Conservation (phyloP, 768 basidiomycete species). For the Suillus americanus region DNA sequence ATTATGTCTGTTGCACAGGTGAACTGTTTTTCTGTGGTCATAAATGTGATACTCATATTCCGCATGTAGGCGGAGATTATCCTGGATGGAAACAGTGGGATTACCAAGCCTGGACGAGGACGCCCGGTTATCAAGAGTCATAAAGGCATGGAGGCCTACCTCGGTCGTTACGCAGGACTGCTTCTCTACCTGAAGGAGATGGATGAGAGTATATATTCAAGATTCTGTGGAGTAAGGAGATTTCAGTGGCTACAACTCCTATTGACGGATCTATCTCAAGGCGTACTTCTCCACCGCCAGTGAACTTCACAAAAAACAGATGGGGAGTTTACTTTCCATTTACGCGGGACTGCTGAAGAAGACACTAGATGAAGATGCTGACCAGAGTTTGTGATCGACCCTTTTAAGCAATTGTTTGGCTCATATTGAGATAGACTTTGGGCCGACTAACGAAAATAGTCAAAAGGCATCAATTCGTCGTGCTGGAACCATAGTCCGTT, state of each 20-base stretch:
- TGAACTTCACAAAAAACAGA: slow-evolving; percentile 77
- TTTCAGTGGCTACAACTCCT: neutral
- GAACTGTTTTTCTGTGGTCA: slow-evolving; percentile 15
- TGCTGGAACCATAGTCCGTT: slow-evolving; percentile 83
- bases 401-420: neutral
- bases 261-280: slow-evolving; percentile 40
- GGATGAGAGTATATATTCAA: slow-evolving; percentile 86
- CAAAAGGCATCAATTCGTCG: slow-evolving; percentile 69
- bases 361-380: slow-evolving; percentile 67
- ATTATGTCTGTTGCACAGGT: slow-evolving; percentile 94
- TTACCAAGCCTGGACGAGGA: slow-evolving; percentile 44
- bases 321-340: slow-evolving; percentile 65
- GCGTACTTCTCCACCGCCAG: slow-evolving; percentile 89
- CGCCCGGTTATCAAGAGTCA: slow-evolving; percentile 60
- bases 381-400: slow-evolving; percentile 52
- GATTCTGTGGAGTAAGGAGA: slow-evolving; percentile 79
- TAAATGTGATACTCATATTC: slow-evolving; percentile 3
- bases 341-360: slow-evolving; percentile 65
- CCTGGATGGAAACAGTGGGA: slow-evolving; percentile 60
- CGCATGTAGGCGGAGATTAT: slow-evolving; percentile 60
- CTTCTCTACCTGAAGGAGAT: slow-evolving; percentile 95
- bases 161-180: slow-evolving; percentile 86
- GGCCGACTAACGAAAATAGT: slow-evolving; percentile 26
- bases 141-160: slow-evolving; percentile 72
- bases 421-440: slow-evolving; percentile 41